phyloP scores from a whole-genome alignment of 2,329 filamentous ascomycete species.

The Calonectria henricotiae region DNA sequence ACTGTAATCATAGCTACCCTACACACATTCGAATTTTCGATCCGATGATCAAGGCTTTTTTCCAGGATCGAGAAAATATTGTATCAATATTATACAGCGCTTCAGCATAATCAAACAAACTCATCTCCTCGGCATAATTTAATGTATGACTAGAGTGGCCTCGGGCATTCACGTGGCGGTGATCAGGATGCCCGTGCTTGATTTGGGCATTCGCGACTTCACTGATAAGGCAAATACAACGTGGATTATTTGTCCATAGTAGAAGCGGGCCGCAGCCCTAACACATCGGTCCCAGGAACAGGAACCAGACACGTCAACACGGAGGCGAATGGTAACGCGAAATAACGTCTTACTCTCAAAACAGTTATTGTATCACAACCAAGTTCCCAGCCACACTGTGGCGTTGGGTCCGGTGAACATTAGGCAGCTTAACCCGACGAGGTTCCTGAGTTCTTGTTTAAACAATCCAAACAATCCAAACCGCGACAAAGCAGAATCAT shows the following conservation, averaged over 20 bases:
- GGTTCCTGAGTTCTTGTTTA: not conserved
- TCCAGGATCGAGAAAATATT: no score
- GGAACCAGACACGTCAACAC: not conserved
- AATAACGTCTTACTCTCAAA: no score
- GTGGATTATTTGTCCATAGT: not conserved
- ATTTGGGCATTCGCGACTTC: slow-evolving; percentile 14
- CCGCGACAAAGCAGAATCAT: slow-evolving; percentile 5
- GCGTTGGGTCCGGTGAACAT: slow-evolving; percentile 27
- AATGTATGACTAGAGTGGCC: not conserved
- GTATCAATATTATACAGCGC: not conserved
- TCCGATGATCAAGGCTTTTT: no score
- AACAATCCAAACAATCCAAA: slow-evolving; percentile 25
- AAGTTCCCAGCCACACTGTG: slow-evolving; percentile 38
- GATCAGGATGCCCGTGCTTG: slow-evolving; percentile 13
- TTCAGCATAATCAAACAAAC: not conserved
- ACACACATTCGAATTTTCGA: no score
- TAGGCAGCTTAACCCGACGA: not conserved
- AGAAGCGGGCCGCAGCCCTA: slow-evolving; percentile 2
- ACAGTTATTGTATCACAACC: not conserved
- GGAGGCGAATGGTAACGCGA: no score
- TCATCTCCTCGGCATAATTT: not conserved
- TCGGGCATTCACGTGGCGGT: slow-evolving; percentile 20
- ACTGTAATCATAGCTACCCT: no score
- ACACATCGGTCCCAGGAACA: slow-evolving; percentile 5
- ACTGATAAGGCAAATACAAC: slow-evolving; percentile 11